Base-by-base conservation (phyloP, 805 yeast species). In the Candida boleticola region DNA sequence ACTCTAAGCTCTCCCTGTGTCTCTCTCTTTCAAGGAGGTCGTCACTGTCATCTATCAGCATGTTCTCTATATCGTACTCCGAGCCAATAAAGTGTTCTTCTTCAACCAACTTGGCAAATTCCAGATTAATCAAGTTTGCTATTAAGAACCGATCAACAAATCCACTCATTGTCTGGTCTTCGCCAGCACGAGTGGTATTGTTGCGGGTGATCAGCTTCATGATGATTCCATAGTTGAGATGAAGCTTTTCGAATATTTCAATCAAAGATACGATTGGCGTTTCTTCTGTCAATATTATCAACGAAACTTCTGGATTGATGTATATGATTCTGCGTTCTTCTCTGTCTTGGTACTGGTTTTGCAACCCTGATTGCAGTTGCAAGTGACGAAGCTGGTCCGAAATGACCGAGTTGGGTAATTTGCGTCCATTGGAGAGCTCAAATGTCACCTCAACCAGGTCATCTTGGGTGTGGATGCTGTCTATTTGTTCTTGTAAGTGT, bases 91-190 rank as follows among this genome's bases (percentile, higher is more conserved):
- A 36, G 7, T 45, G 38, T 19, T 14, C 11, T 5, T 31, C 21
- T 31, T 31, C 35, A 7, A 23, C 27, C 11, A 65, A 44, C 7
- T 42, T 45, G 4, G 46, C 49, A 36, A 66, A 65, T 13, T 50
- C 46, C 51, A 46, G 57, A 29, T 61, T 58, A 7, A 70, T 58
- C 23, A 66, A 42, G 3, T 50, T 49, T 2, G 70, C 50, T 5
- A 70, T 44, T 9, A 66, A 53, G 41, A 64, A 70, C 32, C 74
- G 44, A 45, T 70, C 74, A 5, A 68, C 54, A 42, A 67, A 68
- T 11, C 76, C 76, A 11, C 55, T 42, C 57, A 66, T 57, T 2
- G 40, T 10, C 17, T 43, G 45, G 13, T 35, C 37, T 21, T 50
- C 39, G 9, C 47, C 44, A 7, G 14, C 27, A n/a, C 14, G 10